These are phyloP conservation scores for Blumeriella jaapii DNA, from an alignment of 2,329 filamentous ascomycete species.

Conservation along the genomic window DNA sequence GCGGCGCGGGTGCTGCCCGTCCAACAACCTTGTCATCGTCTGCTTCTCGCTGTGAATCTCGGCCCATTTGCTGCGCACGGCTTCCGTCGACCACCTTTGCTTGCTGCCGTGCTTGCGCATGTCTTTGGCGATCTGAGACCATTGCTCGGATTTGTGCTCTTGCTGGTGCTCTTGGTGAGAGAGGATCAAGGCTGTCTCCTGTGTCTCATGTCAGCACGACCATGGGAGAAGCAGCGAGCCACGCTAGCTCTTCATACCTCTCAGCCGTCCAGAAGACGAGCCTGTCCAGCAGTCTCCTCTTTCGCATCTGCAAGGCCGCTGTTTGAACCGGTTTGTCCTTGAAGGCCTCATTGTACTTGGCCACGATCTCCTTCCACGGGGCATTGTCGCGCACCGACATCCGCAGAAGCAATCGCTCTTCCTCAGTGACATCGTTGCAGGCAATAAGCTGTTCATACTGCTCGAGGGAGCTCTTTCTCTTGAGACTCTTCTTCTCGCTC, in stretches of 20 bases:
- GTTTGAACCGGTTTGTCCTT: slow-evolving; percentile 23
- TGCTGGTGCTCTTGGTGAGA: slow-evolving; percentile 26
- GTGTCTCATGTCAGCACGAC: slow-evolving; percentile 1
- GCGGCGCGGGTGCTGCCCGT: neutral
- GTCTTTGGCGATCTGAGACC: slow-evolving; percentile 24
- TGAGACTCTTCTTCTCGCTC: slow-evolving; percentile 10
- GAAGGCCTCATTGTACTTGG: slow-evolving; percentile 23
- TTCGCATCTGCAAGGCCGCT: slow-evolving; percentile 29
- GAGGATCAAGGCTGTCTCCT: slow-evolving; percentile 26
- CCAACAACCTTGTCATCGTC: neutral
- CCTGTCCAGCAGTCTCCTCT: slow-evolving; percentile 28
- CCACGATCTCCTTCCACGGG: slow-evolving; percentile 27
- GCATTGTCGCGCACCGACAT: slow-evolving; percentile 25
- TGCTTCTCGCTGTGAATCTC: slow-evolving; percentile 18
- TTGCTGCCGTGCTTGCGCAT: slow-evolving; percentile 27
- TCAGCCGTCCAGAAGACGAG: slow-evolving; percentile 9
- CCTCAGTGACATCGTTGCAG: slow-evolving; percentile 18
- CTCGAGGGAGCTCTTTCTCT: slow-evolving; percentile 18
- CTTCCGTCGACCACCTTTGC: slow-evolving; percentile 27
- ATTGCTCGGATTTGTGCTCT: slow-evolving; percentile 25
- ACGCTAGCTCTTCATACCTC: slow-evolving; percentile 7
- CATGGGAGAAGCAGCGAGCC: slow-evolving; percentile 4
- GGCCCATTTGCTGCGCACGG: slow-evolving; percentile 27
- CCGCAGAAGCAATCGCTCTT: slow-evolving; percentile 27
- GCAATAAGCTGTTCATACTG: slow-evolving; percentile 8